Evolutionary conservation across 192 early-diverging fungal genomes (phyloP), one percentile per base, ranked within the genome.

Genomic region (Coemansia sp.): DNA sequence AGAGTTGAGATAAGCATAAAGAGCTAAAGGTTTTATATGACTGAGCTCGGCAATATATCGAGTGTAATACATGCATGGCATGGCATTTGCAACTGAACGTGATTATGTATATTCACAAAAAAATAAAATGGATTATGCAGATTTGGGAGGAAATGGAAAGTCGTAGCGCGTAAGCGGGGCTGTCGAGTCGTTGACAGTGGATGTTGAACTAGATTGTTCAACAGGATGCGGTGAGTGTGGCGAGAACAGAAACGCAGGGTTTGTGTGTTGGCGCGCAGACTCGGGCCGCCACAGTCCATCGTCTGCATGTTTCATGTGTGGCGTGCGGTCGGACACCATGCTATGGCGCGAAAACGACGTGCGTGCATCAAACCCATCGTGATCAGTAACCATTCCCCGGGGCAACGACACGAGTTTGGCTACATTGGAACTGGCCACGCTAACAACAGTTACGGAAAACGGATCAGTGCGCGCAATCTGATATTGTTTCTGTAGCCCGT

Each of bases 401-500:
- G 59, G 75, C 42, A 78, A 4, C 0, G 67, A 65, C 11, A 66
- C 70, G 5, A 69, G 40, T 49, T 79, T 79, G 4, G 46, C 58
- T 5, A 63, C 50, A 31, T 60, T 48, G 20, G 11, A 14, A 40
- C 62, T 58, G 14, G 59, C 68, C 12, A 74, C 61, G 17, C 71
- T 73, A 1, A 74, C 28, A 62, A 73, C 70, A 7, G 76, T 73
- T 12, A 60, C 60, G 4, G 64, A 60, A 28, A 79, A 79, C 53
- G 71, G 76, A 21, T 79, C 71, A 0, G 76, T 70, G 25, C 76
- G 67, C 0, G 71, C 59, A 53, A 79, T 79, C 71, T 68, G 76
- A 37, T 79, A 79, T 48, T 79, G 76, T 21, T 79, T 79, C 61
- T 79, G 76, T 34, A 79, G 11, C 1, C 76, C 76, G 25, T 79